A percentile compares a stretch with the other conserved stretches of the same genome.
Conservation (phyloP, 139 green algal genomes). For the Chlamydomonas asymmetrica region DNA sequence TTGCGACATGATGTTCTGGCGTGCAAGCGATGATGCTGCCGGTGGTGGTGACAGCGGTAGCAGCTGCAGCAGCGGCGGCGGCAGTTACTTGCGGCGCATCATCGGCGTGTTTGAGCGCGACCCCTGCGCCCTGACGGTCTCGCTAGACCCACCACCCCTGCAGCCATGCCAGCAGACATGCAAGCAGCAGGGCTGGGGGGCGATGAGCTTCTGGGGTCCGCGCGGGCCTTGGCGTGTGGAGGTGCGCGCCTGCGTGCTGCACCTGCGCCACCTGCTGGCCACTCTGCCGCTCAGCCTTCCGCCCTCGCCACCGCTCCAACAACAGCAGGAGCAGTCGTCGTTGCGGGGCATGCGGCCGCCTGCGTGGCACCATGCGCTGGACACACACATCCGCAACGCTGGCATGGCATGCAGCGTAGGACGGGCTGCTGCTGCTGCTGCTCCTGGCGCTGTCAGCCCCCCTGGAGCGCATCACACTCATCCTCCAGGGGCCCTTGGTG, state of each 20-base stretch:
- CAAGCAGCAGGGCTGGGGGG: neutral
- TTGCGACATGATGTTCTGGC: neutral
- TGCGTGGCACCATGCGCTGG: slow-evolving; percentile 10
- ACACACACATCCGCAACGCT: neutral
- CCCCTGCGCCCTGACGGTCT: neutral
- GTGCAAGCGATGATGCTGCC: neutral
- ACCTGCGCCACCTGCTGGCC: neutral
- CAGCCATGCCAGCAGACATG: neutral
- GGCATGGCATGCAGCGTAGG: neutral
- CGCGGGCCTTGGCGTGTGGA: slow-evolving; percentile 16
- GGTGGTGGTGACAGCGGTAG: neutral
- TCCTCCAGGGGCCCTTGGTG: too few species aligned
- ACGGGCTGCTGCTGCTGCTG: too few species aligned
- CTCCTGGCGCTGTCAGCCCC: too few species aligned
- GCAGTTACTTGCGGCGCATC: neutral
- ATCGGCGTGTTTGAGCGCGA: neutral
- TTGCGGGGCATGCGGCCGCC: neutral
- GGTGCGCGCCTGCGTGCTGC: slow-evolving; percentile 29
- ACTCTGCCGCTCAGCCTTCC: neutral
- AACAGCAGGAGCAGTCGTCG: neutral
- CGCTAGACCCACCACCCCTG: neutral
- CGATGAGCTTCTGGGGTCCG: neutral
- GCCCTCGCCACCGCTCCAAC: neutral
- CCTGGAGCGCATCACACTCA: too few species aligned
- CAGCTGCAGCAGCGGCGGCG: neutral